Evolutionary conservation across 192 early-diverging fungal genomes (phyloP).

Genomic region (Phycomyces nitens): DNA sequence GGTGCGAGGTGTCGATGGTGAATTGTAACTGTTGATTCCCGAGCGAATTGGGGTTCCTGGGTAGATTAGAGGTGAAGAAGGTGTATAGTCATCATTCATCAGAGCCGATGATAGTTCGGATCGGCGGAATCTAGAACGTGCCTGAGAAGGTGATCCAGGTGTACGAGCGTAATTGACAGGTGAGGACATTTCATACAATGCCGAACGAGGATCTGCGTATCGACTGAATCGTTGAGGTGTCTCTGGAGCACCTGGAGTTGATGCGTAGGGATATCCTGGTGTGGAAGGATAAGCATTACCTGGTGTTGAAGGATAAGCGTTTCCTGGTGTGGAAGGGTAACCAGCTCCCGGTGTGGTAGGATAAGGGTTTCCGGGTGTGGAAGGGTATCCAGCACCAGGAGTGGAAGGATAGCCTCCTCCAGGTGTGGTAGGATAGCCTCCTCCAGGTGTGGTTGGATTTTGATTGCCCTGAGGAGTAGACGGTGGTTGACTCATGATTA

Average conservation of each 20-base stretch:
- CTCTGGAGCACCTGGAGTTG: slow-evolving; percentile 3
- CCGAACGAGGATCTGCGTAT: slow-evolving; percentile 14
- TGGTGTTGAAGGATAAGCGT: background rate
- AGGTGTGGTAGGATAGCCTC: background rate
- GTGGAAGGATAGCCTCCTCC: background rate
- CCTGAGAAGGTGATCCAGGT: slow-evolving; percentile 18
- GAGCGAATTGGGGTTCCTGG: slow-evolving; percentile 28
- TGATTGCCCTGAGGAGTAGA: background rate
- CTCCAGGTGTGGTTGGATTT: background rate
- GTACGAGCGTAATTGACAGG: slow-evolving; percentile 18
- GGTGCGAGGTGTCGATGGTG: slow-evolving; percentile 24
- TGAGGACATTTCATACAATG: slow-evolving; percentile 21
- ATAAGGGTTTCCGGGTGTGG: background rate
- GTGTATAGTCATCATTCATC: slow-evolving; percentile 18
- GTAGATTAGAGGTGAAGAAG: slow-evolving; percentile 30
- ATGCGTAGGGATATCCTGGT: background rate
- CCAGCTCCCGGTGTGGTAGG: background rate
- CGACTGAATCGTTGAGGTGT: slow-evolving; percentile 11
- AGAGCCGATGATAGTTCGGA: slow-evolving; percentile 19
- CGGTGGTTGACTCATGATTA: background rate
- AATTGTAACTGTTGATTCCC: slow-evolving; percentile 11
- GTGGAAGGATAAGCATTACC: background rate
- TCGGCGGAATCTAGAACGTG: slow-evolving; percentile 13
- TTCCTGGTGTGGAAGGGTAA: background rate
- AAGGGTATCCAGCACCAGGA: background rate